phyloP scores from a whole-genome alignment of 2,329 filamentous ascomycete species.

The Emergomyces orientalis region DNA sequence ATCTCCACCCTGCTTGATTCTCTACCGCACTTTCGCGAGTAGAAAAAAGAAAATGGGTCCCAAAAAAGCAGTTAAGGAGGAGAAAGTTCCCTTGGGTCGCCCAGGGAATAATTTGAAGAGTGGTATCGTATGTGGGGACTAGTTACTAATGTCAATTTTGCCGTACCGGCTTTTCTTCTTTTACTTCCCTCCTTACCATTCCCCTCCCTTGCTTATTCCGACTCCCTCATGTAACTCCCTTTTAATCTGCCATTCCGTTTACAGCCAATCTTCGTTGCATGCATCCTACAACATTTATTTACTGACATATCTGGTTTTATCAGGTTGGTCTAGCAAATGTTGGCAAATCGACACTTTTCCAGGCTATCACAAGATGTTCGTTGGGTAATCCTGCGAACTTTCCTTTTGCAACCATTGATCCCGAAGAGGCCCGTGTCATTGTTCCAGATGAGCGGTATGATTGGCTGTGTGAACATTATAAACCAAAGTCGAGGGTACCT shows the following conservation, averaged over 20 bases:
- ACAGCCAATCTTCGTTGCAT: background rate
- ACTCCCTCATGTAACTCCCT: background rate
- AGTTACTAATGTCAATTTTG: constrained; percentile 20
- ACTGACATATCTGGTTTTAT: constrained; percentile 7
- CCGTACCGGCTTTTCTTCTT: constrained; percentile 16
- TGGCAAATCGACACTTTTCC: constrained; percentile 98
- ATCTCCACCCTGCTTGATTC: constrained; percentile 7
- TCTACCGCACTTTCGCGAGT: constrained; percentile 41
- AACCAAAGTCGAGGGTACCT: constrained; percentile 93
- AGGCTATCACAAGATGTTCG: constrained; percentile 95
- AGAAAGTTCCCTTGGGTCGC: constrained; percentile 92
- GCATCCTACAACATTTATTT: background rate
- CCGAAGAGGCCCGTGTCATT: constrained; percentile 93
- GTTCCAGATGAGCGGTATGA: constrained; percentile 94
- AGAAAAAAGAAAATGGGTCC: constrained; percentile 74
- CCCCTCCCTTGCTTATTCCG: constrained; percentile 15
- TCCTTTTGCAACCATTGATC: constrained; percentile 97
- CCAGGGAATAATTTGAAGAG: constrained; percentile 98
- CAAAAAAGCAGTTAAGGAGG: constrained; percentile 84
- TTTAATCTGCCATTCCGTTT: background rate
- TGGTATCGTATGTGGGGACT: constrained; percentile 78
- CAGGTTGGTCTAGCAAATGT: constrained; percentile 98
- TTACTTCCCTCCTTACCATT: constrained; percentile 19
- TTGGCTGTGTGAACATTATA: constrained; percentile 93
- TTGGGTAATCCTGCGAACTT: constrained; percentile 99